phyloP scores from a whole-genome alignment of 352 stramenopile species.

The Phytopythium ostracodes region DNA sequence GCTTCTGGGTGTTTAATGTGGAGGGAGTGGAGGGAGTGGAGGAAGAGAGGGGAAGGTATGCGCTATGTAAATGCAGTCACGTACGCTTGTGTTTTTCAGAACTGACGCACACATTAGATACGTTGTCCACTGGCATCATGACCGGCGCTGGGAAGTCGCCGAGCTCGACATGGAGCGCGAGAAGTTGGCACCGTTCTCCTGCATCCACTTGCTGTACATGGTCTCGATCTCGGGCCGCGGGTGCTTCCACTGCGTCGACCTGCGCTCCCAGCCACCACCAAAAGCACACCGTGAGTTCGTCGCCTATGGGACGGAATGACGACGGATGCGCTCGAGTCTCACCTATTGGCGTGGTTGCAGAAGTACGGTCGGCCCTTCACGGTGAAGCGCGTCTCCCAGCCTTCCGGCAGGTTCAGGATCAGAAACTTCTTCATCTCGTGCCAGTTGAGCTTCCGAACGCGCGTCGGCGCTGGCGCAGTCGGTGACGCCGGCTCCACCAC shows the following conservation, averaged over 20 bases:
- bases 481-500: conserved; percentile 11
- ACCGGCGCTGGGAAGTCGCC: conserved; percentile 1
- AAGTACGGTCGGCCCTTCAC: conserved; percentile 82
- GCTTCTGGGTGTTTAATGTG: background rate
- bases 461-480: conserved; percentile 25
- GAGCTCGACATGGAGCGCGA: conserved; percentile 15
- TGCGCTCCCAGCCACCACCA: conserved; percentile 10
- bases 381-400: conserved; percentile 81
- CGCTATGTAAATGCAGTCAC: conserved; percentile 1
- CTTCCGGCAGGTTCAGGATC: conserved; percentile 59
- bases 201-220: conserved; percentile 74
- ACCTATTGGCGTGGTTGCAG: conserved; percentile 73
- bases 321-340: background rate
- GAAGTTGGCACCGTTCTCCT: conserved; percentile 60
- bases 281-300: background rate
- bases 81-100: background rate
- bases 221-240: conserved; percentile 64
- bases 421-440: conserved; percentile 77
- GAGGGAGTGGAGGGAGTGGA: background rate
- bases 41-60: background rate
- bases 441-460: conserved; percentile 53
- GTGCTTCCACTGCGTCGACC: conserved; percentile 86
- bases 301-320: background rate
- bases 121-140: background rate
- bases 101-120: background rate